These are phyloP conservation scores for Sclerotinia nivalis DNA, from an alignment of 2,329 filamentous ascomycete genomes.

Conservation along the genomic window DNA sequence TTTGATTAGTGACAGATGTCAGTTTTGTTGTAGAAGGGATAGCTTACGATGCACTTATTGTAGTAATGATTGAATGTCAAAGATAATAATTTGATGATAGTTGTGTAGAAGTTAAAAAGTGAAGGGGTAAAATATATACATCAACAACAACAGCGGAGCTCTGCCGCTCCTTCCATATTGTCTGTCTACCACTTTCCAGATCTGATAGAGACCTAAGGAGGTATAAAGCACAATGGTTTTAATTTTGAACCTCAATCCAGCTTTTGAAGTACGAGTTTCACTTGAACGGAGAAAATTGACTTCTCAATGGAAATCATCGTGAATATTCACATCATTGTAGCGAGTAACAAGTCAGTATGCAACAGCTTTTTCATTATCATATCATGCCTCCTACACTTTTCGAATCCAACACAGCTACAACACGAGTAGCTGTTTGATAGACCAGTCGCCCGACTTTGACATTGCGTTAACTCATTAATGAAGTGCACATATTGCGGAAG, in stretches of 20 bases:
- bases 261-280: not conserved
- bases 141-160: not conserved
- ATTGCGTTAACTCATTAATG: not conserved
- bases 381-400: not conserved
- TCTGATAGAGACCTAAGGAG: not conserved
- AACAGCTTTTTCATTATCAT: not conserved
- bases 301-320: not conserved
- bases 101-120: conserved; percentile 10
- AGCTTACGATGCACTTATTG: conserved; percentile 25
- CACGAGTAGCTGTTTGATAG: not conserved
- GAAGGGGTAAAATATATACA: not conserved
- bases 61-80: conserved; percentile 30
- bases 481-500: conserved; percentile 6
- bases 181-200: not conserved
- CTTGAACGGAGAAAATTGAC: not conserved
- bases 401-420: not conserved
- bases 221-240: not conserved
- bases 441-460: not conserved
- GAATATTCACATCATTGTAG: not conserved
- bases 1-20: not conserved
- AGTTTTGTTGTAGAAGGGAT: not conserved
- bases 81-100: conserved; percentile 20
- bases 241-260: not conserved
- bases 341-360: not conserved
- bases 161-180: conserved; percentile 16